Percentiles rank a stretch among this genome's conserved stretches.
These are phyloP conservation scores for Lactarius vividus DNA, from an alignment of 768 basidiomycete genomes.

Conservation along the genomic window DNA sequence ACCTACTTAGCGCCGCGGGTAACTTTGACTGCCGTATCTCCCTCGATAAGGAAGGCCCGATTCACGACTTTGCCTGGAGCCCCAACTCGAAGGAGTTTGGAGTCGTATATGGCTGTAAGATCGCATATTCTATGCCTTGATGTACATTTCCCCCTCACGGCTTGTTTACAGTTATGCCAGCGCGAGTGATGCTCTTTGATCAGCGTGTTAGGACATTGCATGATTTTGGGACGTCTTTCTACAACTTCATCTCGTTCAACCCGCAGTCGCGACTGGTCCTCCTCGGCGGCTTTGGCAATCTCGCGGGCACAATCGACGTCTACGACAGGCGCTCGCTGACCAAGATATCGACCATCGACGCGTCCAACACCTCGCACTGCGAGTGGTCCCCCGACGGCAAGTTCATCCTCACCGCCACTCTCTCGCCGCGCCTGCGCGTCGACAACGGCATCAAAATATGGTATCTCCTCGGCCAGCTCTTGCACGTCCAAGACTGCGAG, in stretches of 20 bases:
- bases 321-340: slow-evolving; percentile 83
- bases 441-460: slow-evolving; percentile 97
- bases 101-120: slow-evolving; percentile 94
- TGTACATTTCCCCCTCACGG: neutral
- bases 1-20: slow-evolving; percentile 87
- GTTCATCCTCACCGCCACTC: slow-evolving; percentile 89
- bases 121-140: neutral
- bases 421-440: slow-evolving; percentile 93
- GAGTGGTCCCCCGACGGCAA: slow-evolving; percentile 95
- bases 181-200: slow-evolving; percentile 90
- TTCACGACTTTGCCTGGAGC: slow-evolving; percentile 95
- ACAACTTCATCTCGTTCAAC: slow-evolving; percentile 93
- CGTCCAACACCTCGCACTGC: slow-evolving; percentile 90
- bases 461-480: slow-evolving; percentile 86
- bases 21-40: slow-evolving; percentile 89
- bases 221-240: slow-evolving; percentile 87
- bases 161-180: slow-evolving; percentile 76
- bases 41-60: slow-evolving; percentile 94
- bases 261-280: slow-evolving; percentile 87
- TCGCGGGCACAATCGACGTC: slow-evolving; percentile 91
- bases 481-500: slow-evolving; percentile 78
- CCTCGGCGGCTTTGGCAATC: slow-evolving; percentile 94
- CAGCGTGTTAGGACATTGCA: slow-evolving; percentile 82
- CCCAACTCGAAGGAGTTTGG: slow-evolving; percentile 96
- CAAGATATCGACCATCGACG: slow-evolving; percentile 78